Conservation (phyloP, 2,329 filamentous ascomycete species). For the Raffaelea ambrosiae region DNA sequence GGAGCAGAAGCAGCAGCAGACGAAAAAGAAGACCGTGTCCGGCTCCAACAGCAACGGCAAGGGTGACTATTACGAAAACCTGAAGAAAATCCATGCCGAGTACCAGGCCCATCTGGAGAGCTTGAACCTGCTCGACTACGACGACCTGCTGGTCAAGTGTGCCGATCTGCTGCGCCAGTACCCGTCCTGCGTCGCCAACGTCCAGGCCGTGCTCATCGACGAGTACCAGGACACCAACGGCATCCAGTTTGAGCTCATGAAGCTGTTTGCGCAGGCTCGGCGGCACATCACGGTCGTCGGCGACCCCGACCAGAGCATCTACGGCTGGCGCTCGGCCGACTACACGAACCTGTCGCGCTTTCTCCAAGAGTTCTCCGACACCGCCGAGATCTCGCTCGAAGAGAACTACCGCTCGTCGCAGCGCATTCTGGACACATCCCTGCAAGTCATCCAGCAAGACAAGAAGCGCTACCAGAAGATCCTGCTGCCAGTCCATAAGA, state of each 20-base stretch:
- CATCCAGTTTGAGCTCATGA: slow-evolving; percentile 92
- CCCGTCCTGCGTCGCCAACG: slow-evolving; percentile 77
- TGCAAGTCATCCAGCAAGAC: slow-evolving; percentile 88
- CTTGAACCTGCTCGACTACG: slow-evolving; percentile 86
- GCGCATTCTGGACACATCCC: slow-evolving; percentile 69
- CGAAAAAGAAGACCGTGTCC: background rate
- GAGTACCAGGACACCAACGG: slow-evolving; percentile 97
- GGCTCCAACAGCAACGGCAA: slow-evolving; percentile 18
- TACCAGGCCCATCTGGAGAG: slow-evolving; percentile 69
- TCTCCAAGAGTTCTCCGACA: slow-evolving; percentile 66
- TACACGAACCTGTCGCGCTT: slow-evolving; percentile 79
- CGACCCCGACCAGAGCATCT: slow-evolving; percentile 96
- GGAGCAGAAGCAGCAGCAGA: slow-evolving; percentile 27
- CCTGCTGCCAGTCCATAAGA: slow-evolving; percentile 69
- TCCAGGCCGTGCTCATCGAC: slow-evolving; percentile 87
- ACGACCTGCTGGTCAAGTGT: slow-evolving; percentile 80
- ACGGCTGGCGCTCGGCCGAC: slow-evolving; percentile 89
- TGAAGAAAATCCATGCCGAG: slow-evolving; percentile 59
- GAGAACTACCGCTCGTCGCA: slow-evolving; percentile 93
- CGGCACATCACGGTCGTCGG: slow-evolving; percentile 88
- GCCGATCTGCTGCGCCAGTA: slow-evolving; percentile 66
- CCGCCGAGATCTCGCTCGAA: slow-evolving; percentile 75
- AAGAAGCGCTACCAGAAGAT: slow-evolving; percentile 69
- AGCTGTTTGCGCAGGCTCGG: slow-evolving; percentile 64
- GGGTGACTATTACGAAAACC: slow-evolving; percentile 38